These are phyloP conservation scores for Trifolium subterraneum DNA, from an alignment of 306 rosid genomes.

Conservation along the genomic window DNA sequence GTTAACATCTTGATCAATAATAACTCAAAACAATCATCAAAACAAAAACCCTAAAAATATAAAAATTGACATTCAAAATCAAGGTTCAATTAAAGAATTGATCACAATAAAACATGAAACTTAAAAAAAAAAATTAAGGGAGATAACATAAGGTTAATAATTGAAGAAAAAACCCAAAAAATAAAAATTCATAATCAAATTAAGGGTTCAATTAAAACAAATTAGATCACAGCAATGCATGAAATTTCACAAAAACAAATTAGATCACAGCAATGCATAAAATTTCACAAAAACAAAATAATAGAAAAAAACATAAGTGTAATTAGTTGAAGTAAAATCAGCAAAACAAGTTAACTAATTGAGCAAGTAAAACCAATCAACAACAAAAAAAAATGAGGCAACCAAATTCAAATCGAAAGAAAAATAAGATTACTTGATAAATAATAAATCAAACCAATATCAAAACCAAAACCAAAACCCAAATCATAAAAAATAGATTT, in stretches of 20 bases:
- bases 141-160: neutral
- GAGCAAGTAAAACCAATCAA: neutral
- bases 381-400: neutral
- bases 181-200: neutral
- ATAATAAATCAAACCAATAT: neutral
- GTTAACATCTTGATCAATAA: neutral
- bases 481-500: neutral
- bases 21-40: neutral
- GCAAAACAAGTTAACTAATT: neutral
- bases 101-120: neutral
- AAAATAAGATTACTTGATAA: neutral
- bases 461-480: neutral
- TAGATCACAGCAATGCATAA: too few species aligned
- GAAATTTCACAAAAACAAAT: too few species aligned
- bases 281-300: too few species aligned
- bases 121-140: neutral
- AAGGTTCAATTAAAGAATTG: neutral
- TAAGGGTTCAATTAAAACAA: too few species aligned
- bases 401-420: neutral
- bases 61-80: neutral
- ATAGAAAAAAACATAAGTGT: neutral
- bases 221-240: too few species aligned
- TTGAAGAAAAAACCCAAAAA: neutral
- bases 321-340: neutral
- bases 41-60: slow-evolving; percentile 9